Evolutionary conservation across 768 basidiomycete genomes (phyloP).

Genomic region (Mycena filopes): DNA sequence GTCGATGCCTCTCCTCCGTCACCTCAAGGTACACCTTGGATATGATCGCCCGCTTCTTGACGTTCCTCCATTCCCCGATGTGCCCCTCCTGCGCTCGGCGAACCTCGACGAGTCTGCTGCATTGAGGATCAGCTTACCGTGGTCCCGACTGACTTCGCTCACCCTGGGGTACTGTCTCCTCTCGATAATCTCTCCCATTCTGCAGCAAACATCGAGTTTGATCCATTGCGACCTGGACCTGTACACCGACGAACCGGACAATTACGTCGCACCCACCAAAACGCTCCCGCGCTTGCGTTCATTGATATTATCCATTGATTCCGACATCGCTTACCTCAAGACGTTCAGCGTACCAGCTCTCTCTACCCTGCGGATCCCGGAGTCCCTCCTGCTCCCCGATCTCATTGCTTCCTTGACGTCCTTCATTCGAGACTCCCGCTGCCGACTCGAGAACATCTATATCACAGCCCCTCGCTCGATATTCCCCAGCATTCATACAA

Average conservation of each 20-base stretch:
- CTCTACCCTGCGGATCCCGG: too few relatives aligned
- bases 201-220: neutral
- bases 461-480: neutral
- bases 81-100: neutral
- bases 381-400: too few relatives aligned
- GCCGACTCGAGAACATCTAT: neutral
- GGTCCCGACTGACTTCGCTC: neutral
- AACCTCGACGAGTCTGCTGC: neutral
- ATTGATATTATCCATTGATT: too few relatives aligned
- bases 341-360: too few relatives aligned
- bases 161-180: too few relatives aligned
- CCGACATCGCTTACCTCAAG: too few relatives aligned
- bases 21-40: neutral
- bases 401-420: neutral
- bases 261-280: too few relatives aligned
- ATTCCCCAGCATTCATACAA: neutral
- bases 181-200: neutral
- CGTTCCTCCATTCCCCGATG: neutral
- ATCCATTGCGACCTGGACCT: neutral
- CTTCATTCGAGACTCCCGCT: neutral
- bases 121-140: neutral
- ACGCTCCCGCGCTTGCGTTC: too few relatives aligned
- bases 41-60: neutral
- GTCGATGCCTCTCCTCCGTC: conserved; percentile 1
- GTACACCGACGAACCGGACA: too few relatives aligned